phyloP scores from a whole-genome alignment of 306 rosid species.

The Rubus idaeus region DNA sequence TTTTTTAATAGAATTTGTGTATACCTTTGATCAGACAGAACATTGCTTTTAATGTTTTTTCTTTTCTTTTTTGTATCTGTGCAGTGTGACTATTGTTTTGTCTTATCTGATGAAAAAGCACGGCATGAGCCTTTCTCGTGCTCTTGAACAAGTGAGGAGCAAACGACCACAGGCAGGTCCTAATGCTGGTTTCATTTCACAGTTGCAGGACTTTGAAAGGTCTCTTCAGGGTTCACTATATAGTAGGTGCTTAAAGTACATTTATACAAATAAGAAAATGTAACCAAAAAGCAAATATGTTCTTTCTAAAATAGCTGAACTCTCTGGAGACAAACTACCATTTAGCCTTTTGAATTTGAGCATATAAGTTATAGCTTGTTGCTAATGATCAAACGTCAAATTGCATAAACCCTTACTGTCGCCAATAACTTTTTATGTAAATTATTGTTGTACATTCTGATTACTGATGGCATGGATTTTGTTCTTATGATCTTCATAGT shows the following conservation, averaged over 20 bases:
- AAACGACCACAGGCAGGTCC: constrained; percentile 64
- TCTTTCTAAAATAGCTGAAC: not conserved
- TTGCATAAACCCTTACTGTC: not conserved
- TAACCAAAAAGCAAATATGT: not conserved
- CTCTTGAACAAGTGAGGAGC: constrained; percentile 57
- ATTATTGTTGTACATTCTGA: too few species aligned
- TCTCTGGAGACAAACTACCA: not conserved
- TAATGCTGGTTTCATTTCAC: constrained; percentile 66
- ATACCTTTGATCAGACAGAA: not conserved
- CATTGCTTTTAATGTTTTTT: not conserved
- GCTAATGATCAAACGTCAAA: not conserved
- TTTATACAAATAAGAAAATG: not conserved
- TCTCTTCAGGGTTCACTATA: constrained; percentile 50
- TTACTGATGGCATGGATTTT: too few species aligned
- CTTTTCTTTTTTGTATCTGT: constrained; percentile 9
- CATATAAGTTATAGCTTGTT: not conserved
- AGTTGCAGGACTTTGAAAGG: constrained; percentile 61
- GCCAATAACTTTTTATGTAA: too few species aligned
- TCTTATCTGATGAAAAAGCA: constrained; percentile 78
- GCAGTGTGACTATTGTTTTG: constrained; percentile 74
- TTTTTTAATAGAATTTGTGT: too few species aligned
- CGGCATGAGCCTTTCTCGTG: constrained; percentile 64
- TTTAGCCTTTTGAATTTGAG: too few species aligned
- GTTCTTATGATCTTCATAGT: too few species aligned
- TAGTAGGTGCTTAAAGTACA: not conserved